Evolutionary conservation across 345 rosid genomes (phyloP).

Genomic region (Erucastrum elatum): DNA sequence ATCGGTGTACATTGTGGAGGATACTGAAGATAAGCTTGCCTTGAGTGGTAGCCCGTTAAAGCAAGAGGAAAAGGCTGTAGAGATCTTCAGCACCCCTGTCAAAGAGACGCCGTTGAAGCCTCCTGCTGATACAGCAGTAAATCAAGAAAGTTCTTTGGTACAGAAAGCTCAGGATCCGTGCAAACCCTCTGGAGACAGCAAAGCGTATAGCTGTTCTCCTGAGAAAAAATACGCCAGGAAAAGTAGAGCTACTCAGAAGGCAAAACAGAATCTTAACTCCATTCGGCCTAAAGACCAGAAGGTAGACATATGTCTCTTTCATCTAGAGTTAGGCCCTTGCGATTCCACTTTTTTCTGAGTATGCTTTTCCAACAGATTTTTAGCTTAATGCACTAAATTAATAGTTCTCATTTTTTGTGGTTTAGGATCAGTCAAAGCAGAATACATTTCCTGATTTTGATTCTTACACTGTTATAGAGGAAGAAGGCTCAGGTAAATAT

Average conservation of each 20-base stretch:
- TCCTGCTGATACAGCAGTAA: constrained; percentile 36
- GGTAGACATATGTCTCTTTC: constrained; percentile 39
- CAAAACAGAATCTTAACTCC: constrained; percentile 37
- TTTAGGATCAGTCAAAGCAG: constrained; percentile 55
- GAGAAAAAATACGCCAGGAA: constrained; percentile 44
- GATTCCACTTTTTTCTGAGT: background rate
- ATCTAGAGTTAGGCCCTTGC: constrained; percentile 40
- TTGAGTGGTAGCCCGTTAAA: constrained; percentile 28
- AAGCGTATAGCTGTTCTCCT: constrained; percentile 37
- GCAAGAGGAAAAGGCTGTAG: constrained; percentile 25
- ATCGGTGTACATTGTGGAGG: constrained; percentile 32
- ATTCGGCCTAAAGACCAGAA: constrained; percentile 43
- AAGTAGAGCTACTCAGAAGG: constrained; percentile 40
- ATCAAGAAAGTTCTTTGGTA: constrained; percentile 27
- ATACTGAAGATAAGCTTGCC: constrained; percentile 29
- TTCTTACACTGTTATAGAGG: constrained; percentile 67
- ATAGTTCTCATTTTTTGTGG: constrained; percentile 1
- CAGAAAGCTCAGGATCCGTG: constrained; percentile 41
- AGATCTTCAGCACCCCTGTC: constrained; percentile 14
- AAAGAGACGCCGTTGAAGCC: constrained; percentile 37
- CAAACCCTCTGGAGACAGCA: constrained; percentile 38
- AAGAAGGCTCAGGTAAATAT: constrained; percentile 87
- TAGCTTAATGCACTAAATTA: constrained; percentile 1
- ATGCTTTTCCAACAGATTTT: background rate
- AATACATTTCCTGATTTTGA: constrained; percentile 68